Percentiles rank a stretch among this genome's conserved stretches.
phyloP scores from a whole-genome alignment of 164 flowering plant species.

The Aristolochia fimbriata region DNA sequence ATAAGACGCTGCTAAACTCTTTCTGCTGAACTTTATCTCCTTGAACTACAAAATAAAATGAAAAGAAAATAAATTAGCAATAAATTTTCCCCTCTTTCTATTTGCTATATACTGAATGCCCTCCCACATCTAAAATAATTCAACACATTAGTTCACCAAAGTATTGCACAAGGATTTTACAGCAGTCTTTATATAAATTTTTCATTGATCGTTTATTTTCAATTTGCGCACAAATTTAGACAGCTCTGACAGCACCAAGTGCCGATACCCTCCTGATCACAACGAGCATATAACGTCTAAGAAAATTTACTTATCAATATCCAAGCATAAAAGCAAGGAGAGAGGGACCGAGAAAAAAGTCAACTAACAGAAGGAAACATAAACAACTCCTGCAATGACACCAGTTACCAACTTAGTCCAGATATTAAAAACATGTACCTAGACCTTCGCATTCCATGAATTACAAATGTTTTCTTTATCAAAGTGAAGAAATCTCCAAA shows the following conservation, averaged over 20 bases:
- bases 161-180: not conserved
- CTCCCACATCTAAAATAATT: not conserved
- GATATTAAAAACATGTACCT: no score
- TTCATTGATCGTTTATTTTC: not conserved
- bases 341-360: not conserved
- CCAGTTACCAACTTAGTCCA: no score
- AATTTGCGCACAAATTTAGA: no score
- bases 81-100: no score
- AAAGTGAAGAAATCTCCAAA: not conserved
- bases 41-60: slow-evolving; percentile 9
- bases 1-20: slow-evolving; percentile 3
- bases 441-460: not conserved
- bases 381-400: no score
- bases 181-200: not conserved
- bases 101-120: no score
- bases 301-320: not conserved
- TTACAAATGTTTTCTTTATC: not conserved
- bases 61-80: not conserved
- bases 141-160: not conserved
- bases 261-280: not conserved
- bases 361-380: not conserved
- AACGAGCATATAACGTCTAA: not conserved
- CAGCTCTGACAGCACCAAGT: not conserved
- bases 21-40: slow-evolving; percentile 2
- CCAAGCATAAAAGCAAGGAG: not conserved